Evolutionary conservation across 1,139 yeast species (phyloP), one percentile per base, ranked within the genome.

Genomic region (Yamadazyma dushanensis): DNA sequence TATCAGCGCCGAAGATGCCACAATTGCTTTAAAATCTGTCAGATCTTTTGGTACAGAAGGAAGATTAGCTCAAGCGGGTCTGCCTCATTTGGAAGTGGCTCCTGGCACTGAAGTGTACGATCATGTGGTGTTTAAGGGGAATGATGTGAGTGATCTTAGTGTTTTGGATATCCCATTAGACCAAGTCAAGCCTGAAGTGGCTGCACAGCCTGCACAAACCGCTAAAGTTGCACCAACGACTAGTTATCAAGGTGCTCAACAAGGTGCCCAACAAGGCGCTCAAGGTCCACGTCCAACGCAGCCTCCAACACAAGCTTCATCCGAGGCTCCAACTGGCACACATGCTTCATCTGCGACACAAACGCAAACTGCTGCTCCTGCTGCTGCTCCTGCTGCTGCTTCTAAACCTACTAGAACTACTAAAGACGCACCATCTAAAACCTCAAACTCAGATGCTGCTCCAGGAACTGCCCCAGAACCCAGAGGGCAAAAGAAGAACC

Each of bases 41-140:
- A 77, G 90, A 44, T 81, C 90, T 36, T 83, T 83, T 51, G 98
- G 98, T 38, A 85, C 97, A 11, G 98, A 92, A 59, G 97, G 96
- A 19, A 78, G 98, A 52, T 73, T 84, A 51, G 71, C 73, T 17
- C 59, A 56, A 35, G 51, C 50, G 31, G 80, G 80, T 23, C 86
- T 83, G 57, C 84, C 88, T 1, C 47, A 73, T 16, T 71, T 76
- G 45, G 96, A 88, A 57, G 81, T 89, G 29, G 76, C 81, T 38
- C 88, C 97, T 5, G 78, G 85, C 11, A 71, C 72, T 28, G 86
- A 82, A 35, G 73, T 84, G 14, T 87, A 80, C 57, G 92, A 87
- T 29, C 79, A 78, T 45, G 90, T 92, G 41, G 89, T 85, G 34
- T 86, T 92, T 58, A 78, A 94, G 48, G 98, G 98, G 26, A 80